Base-by-base conservation (phyloP, 306 rosid species). In the Begonia peltatifolia region DNA sequence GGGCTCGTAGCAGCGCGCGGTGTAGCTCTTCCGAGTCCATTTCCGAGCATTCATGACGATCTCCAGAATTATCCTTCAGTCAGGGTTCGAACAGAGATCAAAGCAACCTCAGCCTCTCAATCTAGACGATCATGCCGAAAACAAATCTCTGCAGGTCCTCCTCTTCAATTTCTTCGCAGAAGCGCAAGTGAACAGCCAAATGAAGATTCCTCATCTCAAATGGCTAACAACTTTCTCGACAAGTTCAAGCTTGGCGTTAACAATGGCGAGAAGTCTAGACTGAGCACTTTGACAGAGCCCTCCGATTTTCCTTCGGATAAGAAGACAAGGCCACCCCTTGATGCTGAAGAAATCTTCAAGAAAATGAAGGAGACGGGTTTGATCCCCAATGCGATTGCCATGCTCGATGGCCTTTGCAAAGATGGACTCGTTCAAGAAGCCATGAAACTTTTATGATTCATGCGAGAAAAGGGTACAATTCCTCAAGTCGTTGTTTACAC, bases 401-500 rank as follows among this genome's bases (percentile, higher is more conserved):
- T 90, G 97, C 95, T 90, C 38, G 97, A 90, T 61, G 85, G 95
- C 42, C 76, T 90, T n/a, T 85, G 97, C 68, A 84, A 90, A 70
- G 95, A 90, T 65, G 97, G 94, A 46, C 76, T 80, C 50, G 89
- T 83, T 56, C 94, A 90, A 74, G 97, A 85, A 57, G 92, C 97
- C 20, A 78, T 90, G 92, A 85, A 85, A 54, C 92, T 90, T 54
- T 85, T 90, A 38, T 87, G 84, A 18, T 58, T 68, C 64, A 83
- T 90, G 85, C 83, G 94, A 5, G 95, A 85, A 62, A 90, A 83
- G 71, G 87, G 97, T 42, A 78, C 94, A 8, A 83, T 90, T 66
- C 97, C 97, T 6, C 95, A 90, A 68, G 74, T 90, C 49, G 92
- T 90, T 38, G 52, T 90, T 52, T 85, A 85, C 83, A 90, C 95